Base-by-base conservation (phyloP, 148 eudicot species). In the Rhododendron ovatum region DNA sequence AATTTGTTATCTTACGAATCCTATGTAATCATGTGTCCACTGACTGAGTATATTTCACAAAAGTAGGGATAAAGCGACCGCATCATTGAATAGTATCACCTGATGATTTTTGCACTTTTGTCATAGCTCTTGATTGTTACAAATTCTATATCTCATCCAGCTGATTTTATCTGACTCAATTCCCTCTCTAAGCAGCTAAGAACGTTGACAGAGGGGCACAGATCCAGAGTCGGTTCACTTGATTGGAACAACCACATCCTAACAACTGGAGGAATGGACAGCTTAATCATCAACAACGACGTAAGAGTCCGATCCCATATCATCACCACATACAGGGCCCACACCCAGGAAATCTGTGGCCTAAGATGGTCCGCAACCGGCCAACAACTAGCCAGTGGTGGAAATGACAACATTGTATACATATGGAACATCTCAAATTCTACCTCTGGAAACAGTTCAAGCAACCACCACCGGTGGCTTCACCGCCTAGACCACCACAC, bases 301-400 rank as follows among this genome's bases (percentile, higher is more conserved):
- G 87, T 91, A 4, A 80, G 93, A 82, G 41, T 90, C 33, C 59
- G 89, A 80, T 84, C 90, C 4, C 91, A 83, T 39, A 73, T 59
- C 41, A 84, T 91, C 48, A 90, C 87, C 65, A 85, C 83, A 2
- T 91, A 86, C 51, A 82, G 71, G 71, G 93, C 91, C 73, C 93
- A 91, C 63, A 78, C 59, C 15, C 87, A 84, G 63, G 93, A 91
- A 71, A 86, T 90, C 24, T 90, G 93, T 50, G 91, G 91, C 73
- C 87, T 91, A 22, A 90, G 86, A 86, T 91, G 93, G 93, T 91
- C 93, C 0, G 59, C 86, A 7, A 87, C 90, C 2, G 91, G 93
- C 63, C 89, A 88, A 24, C 90, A 91, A n/a, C 55, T 91, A 79
- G 93, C 91, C 1, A 91, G 93, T 80, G 93, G 93, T 37, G 93